Percentiles rank a stretch among this genome's conserved stretches.
Evolutionary conservation across 345 rosid genomes (phyloP).

Genomic region (Psidium friedrichsthalianum): DNA sequence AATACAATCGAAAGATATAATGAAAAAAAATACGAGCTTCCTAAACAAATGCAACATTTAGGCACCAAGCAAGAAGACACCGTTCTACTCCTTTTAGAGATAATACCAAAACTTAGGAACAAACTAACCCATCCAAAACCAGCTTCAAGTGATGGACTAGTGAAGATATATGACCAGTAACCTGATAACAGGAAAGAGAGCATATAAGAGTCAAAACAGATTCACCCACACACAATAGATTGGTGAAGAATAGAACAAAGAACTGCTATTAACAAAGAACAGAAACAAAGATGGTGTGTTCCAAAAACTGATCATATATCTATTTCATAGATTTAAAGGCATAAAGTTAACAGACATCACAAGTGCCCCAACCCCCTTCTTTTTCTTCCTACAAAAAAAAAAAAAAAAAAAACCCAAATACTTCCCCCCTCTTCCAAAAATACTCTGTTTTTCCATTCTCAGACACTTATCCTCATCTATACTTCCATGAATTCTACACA

Average conservation of each 20-base stretch:
- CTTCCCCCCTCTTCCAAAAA: neutral
- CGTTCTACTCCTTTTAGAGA: neutral
- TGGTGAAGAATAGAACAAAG: neutral
- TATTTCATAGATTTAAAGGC: neutral
- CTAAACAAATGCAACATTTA: neutral
- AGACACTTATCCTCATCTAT: neutral
- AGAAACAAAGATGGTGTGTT: neutral
- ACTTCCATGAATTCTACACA: neutral
- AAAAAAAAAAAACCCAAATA: too few relatives aligned
- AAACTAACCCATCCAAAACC: constrained; percentile 95
- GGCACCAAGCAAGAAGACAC: neutral
- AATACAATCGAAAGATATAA: neutral
- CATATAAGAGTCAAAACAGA: neutral
- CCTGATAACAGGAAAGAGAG: constrained; percentile 40
- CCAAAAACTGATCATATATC: neutral
- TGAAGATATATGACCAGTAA: constrained; percentile 86
- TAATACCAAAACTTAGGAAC: neutral
- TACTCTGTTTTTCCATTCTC: neutral
- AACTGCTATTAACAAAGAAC: neutral
- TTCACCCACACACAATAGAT: neutral
- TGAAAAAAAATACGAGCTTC: neutral
- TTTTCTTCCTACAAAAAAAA: too few relatives aligned
- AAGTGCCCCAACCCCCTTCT: neutral
- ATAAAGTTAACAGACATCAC: neutral
- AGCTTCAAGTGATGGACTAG: constrained; percentile 97